Evolutionary conservation across 2,329 filamentous ascomycete species (phyloP).

Genomic region (Claviceps humidiphila): DNA sequence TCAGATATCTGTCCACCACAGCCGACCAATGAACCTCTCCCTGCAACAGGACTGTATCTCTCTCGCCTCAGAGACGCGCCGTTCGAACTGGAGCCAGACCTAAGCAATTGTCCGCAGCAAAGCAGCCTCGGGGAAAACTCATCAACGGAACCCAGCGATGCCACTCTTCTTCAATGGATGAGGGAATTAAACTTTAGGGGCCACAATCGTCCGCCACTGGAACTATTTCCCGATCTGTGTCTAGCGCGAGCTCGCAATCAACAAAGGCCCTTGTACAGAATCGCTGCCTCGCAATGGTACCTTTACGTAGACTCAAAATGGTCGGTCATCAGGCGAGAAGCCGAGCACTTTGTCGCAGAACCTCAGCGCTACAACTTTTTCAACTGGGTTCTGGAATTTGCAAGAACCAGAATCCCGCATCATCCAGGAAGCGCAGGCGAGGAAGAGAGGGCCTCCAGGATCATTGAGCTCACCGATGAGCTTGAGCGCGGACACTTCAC

Average conservation of each 20-base stretch:
- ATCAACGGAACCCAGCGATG: not conserved
- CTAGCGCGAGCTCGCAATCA: conserved; percentile 11
- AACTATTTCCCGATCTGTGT: conserved; percentile 14
- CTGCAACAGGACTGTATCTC: not conserved
- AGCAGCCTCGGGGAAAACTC: not conserved
- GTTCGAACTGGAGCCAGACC: not conserved
- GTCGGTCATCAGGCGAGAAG: conserved; percentile 13
- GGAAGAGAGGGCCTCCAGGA: conserved; percentile 7
- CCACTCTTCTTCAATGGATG: not conserved
- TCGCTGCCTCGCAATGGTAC: conserved; percentile 17
- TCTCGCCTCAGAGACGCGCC: not conserved
- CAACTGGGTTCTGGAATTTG: conserved; percentile 24
- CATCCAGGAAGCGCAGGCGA: conserved; percentile 8
- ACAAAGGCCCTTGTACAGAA: conserved; percentile 8
- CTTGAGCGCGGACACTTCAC: conserved; percentile 16
- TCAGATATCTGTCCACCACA: not conserved
- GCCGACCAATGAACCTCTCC: not conserved
- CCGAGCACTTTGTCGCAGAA: conserved; percentile 16
- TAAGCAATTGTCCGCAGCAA: not conserved
- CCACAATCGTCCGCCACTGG: conserved; percentile 15
- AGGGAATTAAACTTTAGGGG: conserved; percentile 10
- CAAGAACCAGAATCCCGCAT: conserved; percentile 16
- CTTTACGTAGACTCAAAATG: conserved; percentile 15
- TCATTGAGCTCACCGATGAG: conserved; percentile 17
- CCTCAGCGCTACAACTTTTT: conserved; percentile 18